Base-by-base conservation (phyloP, 805 yeast species). In the Starmerella etchellsii region DNA sequence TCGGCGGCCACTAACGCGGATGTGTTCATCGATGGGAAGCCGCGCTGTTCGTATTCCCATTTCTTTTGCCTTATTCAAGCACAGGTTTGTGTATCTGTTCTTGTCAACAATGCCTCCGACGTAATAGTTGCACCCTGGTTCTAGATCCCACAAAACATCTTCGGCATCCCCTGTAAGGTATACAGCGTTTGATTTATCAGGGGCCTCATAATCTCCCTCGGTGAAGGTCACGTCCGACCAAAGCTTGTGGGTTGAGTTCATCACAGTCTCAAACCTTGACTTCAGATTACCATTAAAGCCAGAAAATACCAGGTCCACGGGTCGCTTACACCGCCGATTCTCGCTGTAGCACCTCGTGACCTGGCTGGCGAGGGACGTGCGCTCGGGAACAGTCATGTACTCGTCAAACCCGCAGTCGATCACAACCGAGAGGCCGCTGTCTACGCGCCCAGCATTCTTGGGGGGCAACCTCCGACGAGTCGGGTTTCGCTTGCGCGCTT, bases 21-120 rank as follows among this genome's bases (percentile, higher is more conserved):
- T 81, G 54, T 68, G 83, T 59, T 84, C 83, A 41, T 78, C 93
- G 41, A 88, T 83, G 4, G 98, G 98, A 38, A 88, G 67, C 54
- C 82, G 71, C 20, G 76, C 87, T 2, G 91, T 81, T 31, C 67
- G 58, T 16, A 88, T 66, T 0, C 87, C 84, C 50, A 81, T 61
- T 43, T 67, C 63, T 49, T 76, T 69, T 1, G 97, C 97, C 59
- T 87, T 91, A 48, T 80, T 70, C 36, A 73, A 68, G 58, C 98
- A 88, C 26, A 88, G 60, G 47, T 69, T 67, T 60, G 83, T 82
- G 63, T 85, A 78, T 52, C 97, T 71, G 44, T 93, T 93, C 59
- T 88, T 88, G 59, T 88, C 98, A 2, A 88, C 97, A 42, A 88
- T 88, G 0, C 97, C 98, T 9, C 98, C 98, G 37, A 88, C 76